Conservation (phyloP, 1,284 basidiomycete genomes). For the Sporisorium sorghi region DNA sequence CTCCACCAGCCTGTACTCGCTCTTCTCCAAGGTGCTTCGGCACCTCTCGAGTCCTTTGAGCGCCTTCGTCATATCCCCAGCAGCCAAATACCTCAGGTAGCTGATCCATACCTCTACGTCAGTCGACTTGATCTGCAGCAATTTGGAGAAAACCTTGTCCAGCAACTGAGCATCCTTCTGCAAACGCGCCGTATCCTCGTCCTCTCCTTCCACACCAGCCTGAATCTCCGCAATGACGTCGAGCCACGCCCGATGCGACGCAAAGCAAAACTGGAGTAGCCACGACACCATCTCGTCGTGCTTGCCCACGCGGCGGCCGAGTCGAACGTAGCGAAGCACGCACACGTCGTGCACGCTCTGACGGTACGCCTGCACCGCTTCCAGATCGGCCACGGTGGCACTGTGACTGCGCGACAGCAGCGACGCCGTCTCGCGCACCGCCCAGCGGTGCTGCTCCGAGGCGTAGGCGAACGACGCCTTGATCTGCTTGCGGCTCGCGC, state of each 20-base stretch:
- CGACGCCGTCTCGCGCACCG: slow-evolving; percentile 38
- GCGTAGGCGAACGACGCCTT: slow-evolving; percentile 28
- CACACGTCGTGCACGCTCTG: slow-evolving; percentile 42
- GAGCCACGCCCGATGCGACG: slow-evolving; percentile 32
- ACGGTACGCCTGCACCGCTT: slow-evolving; percentile 32
- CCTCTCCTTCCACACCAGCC: background rate
- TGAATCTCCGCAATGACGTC: slow-evolving; percentile 15
- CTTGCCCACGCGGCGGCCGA: slow-evolving; percentile 25
- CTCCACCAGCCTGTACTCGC: slow-evolving; percentile 36
- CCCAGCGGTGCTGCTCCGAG: slow-evolving; percentile 45
- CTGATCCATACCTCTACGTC: slow-evolving; percentile 33
- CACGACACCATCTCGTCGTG: slow-evolving; percentile 23
- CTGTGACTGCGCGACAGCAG: slow-evolving; percentile 32
- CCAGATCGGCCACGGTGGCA: slow-evolving; percentile 14
- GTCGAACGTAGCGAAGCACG: slow-evolving; percentile 36
- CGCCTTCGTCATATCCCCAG: slow-evolving; percentile 21
- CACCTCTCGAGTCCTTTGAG: slow-evolving; percentile 25
- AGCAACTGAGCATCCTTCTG: slow-evolving; percentile 15
- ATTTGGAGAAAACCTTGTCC: slow-evolving; percentile 26
- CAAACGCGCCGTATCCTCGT: background rate
- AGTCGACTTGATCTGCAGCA: slow-evolving; percentile 29
- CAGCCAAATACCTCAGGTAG: slow-evolving; percentile 26
- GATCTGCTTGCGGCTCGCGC: slow-evolving; percentile 19
- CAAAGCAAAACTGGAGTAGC: slow-evolving; percentile 34
- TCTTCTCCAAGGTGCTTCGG: slow-evolving; percentile 15